A percentile compares a stretch with the other conserved stretches of the same genome.
Conservation (phyloP, 2,329 filamentous ascomycete species). For the Paracamarosporium sp. region DNA sequence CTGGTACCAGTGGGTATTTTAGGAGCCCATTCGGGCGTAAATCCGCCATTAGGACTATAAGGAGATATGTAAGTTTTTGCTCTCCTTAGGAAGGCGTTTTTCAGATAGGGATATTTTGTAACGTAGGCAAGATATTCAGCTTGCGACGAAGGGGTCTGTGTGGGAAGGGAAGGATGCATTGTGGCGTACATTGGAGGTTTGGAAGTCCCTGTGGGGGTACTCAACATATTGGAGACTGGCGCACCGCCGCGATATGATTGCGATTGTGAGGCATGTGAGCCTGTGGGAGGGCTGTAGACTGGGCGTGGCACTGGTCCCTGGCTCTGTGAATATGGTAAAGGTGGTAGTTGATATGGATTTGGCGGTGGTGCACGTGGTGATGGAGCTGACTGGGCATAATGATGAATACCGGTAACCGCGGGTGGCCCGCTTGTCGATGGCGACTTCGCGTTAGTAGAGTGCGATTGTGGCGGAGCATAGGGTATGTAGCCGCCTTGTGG, state of each 20-base stretch:
- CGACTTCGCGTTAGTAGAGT: constrained; percentile 32
- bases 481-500: constrained; percentile 33
- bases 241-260: constrained; percentile 41
- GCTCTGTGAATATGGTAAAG: constrained; percentile 28
- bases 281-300: constrained; percentile 16
- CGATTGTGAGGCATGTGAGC: constrained; percentile 23
- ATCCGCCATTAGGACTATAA: constrained; percentile 52
- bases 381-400: constrained; percentile 34
- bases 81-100: constrained; percentile 53
- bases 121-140: constrained; percentile 51
- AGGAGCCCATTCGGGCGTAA: constrained; percentile 49
- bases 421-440: constrained; percentile 28
- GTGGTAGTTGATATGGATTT: constrained; percentile 33
- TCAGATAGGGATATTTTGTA: constrained; percentile 54
- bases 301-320: constrained; percentile 19
- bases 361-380: constrained; percentile 26
- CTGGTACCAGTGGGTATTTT: constrained; percentile 18
- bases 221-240: constrained; percentile 39
- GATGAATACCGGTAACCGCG: constrained; percentile 29
- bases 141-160: constrained; percentile 37
- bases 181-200: constrained; percentile 48
- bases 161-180: constrained; percentile 46
- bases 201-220: constrained; percentile 36
- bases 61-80: constrained; percentile 56
- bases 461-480: constrained; percentile 34